Evolutionary conservation across 1,284 basidiomycete species (phyloP).

Genomic region (Trichosporon sp.): DNA sequence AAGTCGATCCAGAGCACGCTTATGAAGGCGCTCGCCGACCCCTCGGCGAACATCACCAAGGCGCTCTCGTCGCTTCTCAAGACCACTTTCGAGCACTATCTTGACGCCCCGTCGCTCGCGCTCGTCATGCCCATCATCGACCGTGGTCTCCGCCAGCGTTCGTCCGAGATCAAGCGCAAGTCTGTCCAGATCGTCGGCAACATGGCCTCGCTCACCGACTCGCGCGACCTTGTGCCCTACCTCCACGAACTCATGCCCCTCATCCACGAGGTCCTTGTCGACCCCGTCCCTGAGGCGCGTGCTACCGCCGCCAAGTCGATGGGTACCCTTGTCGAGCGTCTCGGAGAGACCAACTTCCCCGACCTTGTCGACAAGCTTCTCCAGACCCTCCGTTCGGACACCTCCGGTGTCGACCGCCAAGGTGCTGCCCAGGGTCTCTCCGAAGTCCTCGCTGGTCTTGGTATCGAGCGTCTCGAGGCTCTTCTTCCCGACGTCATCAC

Average conservation of each 20-base stretch:
- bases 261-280: slow-evolving; percentile 88
- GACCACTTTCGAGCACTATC: slow-evolving; percentile 97
- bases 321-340: slow-evolving; percentile 93
- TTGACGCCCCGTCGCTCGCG: slow-evolving; percentile 97
- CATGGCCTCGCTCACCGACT: slow-evolving; percentile 88
- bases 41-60: slow-evolving; percentile 78
- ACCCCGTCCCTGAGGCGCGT: slow-evolving; percentile 94
- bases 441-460: slow-evolving; percentile 92
- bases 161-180: slow-evolving; percentile 92
- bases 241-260: slow-evolving; percentile 83
- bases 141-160: slow-evolving; percentile 85
- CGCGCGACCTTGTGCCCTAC: slow-evolving; percentile 97
- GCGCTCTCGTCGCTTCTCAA: slow-evolving; percentile 83
- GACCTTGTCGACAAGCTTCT: slow-evolving; percentile 90
- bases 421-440: slow-evolving; percentile 97
- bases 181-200: slow-evolving; percentile 97
- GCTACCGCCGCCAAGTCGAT: slow-evolving; percentile 96
- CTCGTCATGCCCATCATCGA: slow-evolving; percentile 95
- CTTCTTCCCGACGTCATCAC: slow-evolving; percentile 91
- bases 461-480: slow-evolving; percentile 95
- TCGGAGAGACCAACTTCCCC: slow-evolving; percentile 94
- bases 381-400: slow-evolving; percentile 86
- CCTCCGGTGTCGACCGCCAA: slow-evolving; percentile 90
- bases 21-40: slow-evolving; percentile 95
- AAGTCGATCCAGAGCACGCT: slow-evolving; percentile 88